phyloP scores from a whole-genome alignment of 2,329 filamentous ascomycete genomes.

The Xylaria sp. region DNA sequence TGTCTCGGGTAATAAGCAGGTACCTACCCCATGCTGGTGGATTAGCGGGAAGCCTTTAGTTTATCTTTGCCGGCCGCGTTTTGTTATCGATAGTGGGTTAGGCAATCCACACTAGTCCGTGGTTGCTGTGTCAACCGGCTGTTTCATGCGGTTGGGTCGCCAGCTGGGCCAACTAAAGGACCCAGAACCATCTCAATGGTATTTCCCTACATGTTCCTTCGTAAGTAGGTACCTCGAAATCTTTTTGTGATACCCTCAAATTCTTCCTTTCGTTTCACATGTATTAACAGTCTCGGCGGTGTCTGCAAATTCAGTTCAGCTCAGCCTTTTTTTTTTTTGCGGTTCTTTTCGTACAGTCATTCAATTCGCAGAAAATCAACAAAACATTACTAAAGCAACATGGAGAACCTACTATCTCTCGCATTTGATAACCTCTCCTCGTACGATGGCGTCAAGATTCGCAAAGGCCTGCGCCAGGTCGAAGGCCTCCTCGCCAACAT shows the following conservation, averaged over 20 bases:
- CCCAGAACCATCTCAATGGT: slow-evolving; percentile 9
- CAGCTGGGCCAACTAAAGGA: neutral
- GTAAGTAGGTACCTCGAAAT: neutral
- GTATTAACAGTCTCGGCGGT: slow-evolving; percentile 36
- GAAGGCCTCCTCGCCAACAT: slow-evolving; percentile 95
- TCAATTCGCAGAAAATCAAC: slow-evolving; percentile 12
- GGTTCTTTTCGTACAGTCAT: slow-evolving; percentile 1
- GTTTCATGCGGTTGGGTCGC: slow-evolving; percentile 4
- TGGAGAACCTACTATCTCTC: slow-evolving; percentile 92
- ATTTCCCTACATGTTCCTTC: slow-evolving; percentile 23
- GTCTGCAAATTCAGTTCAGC: slow-evolving; percentile 4
- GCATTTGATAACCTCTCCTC: slow-evolving; percentile 97
- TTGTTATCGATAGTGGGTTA: neutral
- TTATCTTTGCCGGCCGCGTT: neutral
- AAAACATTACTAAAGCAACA: slow-evolving; percentile 54
- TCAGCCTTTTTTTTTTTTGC: slow-evolving; percentile 28
- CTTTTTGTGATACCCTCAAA: slow-evolving; percentile 18
- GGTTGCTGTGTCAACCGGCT: slow-evolving; percentile 35
- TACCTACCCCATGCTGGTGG: too few relatives aligned
- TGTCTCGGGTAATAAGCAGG: too few relatives aligned
- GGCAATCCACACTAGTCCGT: neutral
- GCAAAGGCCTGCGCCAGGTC: slow-evolving; percentile 92
- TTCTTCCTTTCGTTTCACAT: slow-evolving; percentile 29
- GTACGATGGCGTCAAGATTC: slow-evolving; percentile 87
- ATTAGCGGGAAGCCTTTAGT: too few relatives aligned